Evolutionary conservation across 2,329 filamentous ascomycete species (phyloP).

Genomic region (Bipolaris victoriae): DNA sequence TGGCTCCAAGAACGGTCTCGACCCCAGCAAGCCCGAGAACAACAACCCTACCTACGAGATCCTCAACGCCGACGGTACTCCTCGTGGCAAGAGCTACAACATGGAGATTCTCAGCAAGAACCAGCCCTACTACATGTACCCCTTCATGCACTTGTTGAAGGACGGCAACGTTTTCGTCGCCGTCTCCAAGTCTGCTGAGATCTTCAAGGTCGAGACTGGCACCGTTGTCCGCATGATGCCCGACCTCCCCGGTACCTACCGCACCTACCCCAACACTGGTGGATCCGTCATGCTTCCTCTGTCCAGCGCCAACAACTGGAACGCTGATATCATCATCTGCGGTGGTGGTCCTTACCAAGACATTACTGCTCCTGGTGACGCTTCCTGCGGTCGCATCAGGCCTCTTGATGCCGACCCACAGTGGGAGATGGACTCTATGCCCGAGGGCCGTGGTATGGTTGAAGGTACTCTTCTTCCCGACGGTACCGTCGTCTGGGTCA

Average conservation of each 20-base stretch:
- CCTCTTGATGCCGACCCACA: constrained; percentile 56
- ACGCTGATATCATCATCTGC: constrained; percentile 63
- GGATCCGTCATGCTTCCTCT: constrained; percentile 64
- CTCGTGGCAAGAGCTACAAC: constrained; percentile 55
- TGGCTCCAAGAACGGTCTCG: constrained; percentile 64
- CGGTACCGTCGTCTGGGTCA: constrained; percentile 67
- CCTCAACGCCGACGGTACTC: constrained; percentile 57
- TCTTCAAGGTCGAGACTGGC: constrained; percentile 59
- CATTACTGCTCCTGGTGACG: constrained; percentile 63
- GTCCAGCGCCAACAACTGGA: constrained; percentile 59
- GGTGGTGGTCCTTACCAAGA: constrained; percentile 67
- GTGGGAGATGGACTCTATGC: constrained; percentile 67
- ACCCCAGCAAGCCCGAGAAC: constrained; percentile 60
- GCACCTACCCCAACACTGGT: constrained; percentile 67
- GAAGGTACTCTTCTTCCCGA: constrained; percentile 66
- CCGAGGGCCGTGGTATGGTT: constrained; percentile 65
- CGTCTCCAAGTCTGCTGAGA: constrained; percentile 61
- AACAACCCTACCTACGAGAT: constrained; percentile 70
- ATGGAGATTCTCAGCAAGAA: constrained; percentile 63
- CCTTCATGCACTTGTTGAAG: constrained; percentile 64
- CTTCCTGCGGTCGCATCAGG: constrained; percentile 63
- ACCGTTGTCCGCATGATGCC: constrained; percentile 56
- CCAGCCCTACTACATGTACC: constrained; percentile 70
- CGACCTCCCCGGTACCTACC: constrained; percentile 62
- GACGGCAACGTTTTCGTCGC: constrained; percentile 65